Evolutionary conservation across 2,329 filamentous ascomycete species (phyloP), one percentile per base, ranked within the genome.

Genomic region (Colletotrichum acutatum): DNA sequence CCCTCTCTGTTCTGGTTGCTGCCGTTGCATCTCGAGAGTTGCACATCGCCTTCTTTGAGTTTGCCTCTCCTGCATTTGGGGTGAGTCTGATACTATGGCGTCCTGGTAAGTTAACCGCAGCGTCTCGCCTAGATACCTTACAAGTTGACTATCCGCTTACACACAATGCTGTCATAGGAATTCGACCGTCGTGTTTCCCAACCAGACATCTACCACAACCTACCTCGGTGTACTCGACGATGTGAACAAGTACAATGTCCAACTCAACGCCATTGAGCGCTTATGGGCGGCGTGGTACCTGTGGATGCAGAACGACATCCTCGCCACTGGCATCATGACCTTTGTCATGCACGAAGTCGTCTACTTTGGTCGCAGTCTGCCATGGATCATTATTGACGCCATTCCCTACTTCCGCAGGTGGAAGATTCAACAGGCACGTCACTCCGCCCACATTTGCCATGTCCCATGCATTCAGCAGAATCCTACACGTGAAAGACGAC

Each of bases 221-320:
- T 90, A 90, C 80, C 83, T 89, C 57, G 84, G 83, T 77, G 89
- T 92, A 75, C 88, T 90, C 79, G 89, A 91, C 76, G 89, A 92
- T 80, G 87, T 92, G 28, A 86, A 88, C 80, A 91, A 91, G 81
- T 88, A 90, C 88, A 97, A 98, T 89, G 90, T 97, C 71, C 90
- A 95, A 76, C 91, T 99, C 80, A 98, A 95, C 84, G 88, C 94
- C 76, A 86, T 92, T 79, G 97, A 99, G 88, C 92, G 92, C 80
- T 87, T 98, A 76, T 99, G 97, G 97, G 93, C 94, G 58, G 92
- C 95, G 42, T 98, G 95, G 96, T 99, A 99, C 83, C 90, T 96
- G 14, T 99, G 92, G 89, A 98, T 98, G 93, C 94, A 97, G 83
- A 99, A 99, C 83, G 97, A 99, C 85, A 92, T 94, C 68, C 91